phyloP scores from a whole-genome alignment of 23 red algal genomes.

The Agarophyton chilense region DNA sequence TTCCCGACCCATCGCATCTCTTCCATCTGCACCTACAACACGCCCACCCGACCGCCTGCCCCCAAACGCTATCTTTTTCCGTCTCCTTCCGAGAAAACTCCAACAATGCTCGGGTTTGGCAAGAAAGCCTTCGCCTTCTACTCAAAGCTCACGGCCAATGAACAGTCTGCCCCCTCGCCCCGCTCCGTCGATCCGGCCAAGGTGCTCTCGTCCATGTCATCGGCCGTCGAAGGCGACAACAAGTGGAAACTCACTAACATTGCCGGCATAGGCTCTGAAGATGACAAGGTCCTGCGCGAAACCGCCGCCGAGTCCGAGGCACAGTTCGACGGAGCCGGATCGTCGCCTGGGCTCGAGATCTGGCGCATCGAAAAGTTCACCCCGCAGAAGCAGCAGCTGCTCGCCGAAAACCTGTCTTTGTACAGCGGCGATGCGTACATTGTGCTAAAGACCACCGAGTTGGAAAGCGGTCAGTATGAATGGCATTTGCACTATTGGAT shows the following conservation, averaged over 20 bases:
- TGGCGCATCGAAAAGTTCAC: constrained; percentile 82
- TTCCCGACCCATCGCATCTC: no score
- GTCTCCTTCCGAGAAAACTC: no score
- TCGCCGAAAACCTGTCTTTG: constrained; percentile 33
- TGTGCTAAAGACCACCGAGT: constrained; percentile 55
- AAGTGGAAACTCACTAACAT: constrained; percentile 84
- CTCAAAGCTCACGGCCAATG: not conserved
- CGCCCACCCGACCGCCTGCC: no score
- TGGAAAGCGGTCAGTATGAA: constrained; percentile 26
- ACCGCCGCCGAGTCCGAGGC: constrained; percentile 67
- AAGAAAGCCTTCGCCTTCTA: constrained; percentile 38
- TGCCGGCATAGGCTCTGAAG: constrained; percentile 67
- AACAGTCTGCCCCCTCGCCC: not conserved
- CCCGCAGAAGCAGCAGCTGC: constrained; percentile 40
- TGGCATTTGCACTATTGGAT: constrained; percentile 79
- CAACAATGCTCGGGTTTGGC: constrained; percentile 30
- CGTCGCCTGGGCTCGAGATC: constrained; percentile 69
- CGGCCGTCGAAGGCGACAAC: constrained; percentile 33
- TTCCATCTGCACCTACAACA: no score
- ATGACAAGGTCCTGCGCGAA: constrained; percentile 68
- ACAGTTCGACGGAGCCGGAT: constrained; percentile 67
- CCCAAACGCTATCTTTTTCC: no score
- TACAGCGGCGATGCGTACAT: constrained; percentile 80
- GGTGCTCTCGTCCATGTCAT: constrained; percentile 35
- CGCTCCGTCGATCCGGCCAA: not conserved